phyloP scores from a whole-genome alignment of 371 early-diverging fungal species.

The Actinomortierella ambigua region DNA sequence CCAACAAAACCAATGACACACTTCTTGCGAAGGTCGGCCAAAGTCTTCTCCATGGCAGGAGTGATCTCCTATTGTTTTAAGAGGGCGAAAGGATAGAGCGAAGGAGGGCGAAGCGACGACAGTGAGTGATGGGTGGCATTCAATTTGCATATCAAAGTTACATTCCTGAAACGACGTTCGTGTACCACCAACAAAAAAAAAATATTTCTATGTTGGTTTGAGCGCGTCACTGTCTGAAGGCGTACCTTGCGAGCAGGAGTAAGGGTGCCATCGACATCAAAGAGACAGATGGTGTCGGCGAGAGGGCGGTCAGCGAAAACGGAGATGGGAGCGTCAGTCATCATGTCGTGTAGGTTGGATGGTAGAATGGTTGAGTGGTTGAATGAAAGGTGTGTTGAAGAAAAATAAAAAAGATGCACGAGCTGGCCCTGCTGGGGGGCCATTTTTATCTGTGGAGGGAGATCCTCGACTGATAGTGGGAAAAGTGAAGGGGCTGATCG shows the following conservation, averaged over 20 bases:
- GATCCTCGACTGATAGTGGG: neutral
- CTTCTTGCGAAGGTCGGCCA: constrained; percentile 86
- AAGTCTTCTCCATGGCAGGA: constrained; percentile 80
- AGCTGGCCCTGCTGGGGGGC: no score
- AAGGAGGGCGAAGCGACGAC: no score
- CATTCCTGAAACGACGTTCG: neutral
- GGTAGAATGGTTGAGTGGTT: no score
- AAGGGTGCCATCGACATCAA: constrained; percentile 99
- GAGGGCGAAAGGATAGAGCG: neutral
- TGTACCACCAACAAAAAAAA: neutral
- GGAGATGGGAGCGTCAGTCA: constrained; percentile 14
- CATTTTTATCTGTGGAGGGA: constrained; percentile 1
- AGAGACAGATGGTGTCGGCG: constrained; percentile 90
- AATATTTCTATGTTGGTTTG: no score
- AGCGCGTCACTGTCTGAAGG: no score
- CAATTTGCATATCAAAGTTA: neutral
- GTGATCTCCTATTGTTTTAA: constrained; percentile 58
- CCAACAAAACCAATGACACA: constrained; percentile 99
- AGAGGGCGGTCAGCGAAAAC: constrained; percentile 65
- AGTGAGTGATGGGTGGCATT: neutral
- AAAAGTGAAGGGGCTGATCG: no score
- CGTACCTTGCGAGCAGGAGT: constrained; percentile 93
- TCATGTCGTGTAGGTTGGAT: constrained; percentile 5
- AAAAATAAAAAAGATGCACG: neutral
- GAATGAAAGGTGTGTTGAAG: neutral